A percentile compares a stretch with the other conserved stretches of the same genome.
These are phyloP conservation scores for Capsella bursapastoris DNA, from an alignment of 345 rosid species.

Conservation along the genomic window DNA sequence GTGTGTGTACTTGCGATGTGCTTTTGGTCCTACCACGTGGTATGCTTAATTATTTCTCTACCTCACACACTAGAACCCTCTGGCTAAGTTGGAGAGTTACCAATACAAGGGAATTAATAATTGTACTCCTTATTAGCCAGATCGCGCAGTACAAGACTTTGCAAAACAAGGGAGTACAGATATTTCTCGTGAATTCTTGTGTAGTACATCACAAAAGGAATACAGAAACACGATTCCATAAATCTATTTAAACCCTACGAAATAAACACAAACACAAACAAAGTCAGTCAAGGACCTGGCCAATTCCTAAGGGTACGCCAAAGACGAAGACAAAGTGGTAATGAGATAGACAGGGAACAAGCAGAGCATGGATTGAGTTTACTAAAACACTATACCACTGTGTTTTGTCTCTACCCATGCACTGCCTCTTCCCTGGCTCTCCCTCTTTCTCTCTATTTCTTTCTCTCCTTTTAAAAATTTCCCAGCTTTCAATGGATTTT, in stretches of 20 bases:
- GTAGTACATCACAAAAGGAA: slow-evolving; percentile 39
- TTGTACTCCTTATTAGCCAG: slow-evolving; percentile 2
- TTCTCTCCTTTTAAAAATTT: background rate
- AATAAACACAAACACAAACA: slow-evolving; percentile 3
- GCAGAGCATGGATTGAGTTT: slow-evolving; percentile 73
- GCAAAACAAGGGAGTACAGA: slow-evolving; percentile 33
- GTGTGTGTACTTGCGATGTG: slow-evolving; percentile 25
- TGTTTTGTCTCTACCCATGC: slow-evolving; percentile 77
- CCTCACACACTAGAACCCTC: slow-evolving; percentile 14
- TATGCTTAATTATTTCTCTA: slow-evolving; percentile 28
- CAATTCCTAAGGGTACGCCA: slow-evolving; percentile 14
- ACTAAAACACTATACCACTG: slow-evolving; percentile 45
- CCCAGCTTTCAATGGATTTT: slow-evolving; percentile 7
- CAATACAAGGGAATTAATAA: background rate
- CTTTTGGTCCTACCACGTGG: slow-evolving; percentile 44
- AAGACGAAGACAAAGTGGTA: slow-evolving; percentile 48
- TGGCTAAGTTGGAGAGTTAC: background rate
- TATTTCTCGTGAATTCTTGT: slow-evolving; percentile 13
- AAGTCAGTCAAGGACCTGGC: slow-evolving; percentile 25
- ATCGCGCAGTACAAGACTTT: slow-evolving; percentile 32
- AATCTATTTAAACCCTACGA: slow-evolving; percentile 40
- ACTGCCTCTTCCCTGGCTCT: slow-evolving; percentile 99
- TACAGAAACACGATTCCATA: slow-evolving; percentile 19
- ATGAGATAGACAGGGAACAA: slow-evolving; percentile 61
- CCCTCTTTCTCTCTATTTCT: slow-evolving; percentile 43